Base-by-base conservation (phyloP, 192 early-diverging fungal species). In the Phycomyces nitens region DNA sequence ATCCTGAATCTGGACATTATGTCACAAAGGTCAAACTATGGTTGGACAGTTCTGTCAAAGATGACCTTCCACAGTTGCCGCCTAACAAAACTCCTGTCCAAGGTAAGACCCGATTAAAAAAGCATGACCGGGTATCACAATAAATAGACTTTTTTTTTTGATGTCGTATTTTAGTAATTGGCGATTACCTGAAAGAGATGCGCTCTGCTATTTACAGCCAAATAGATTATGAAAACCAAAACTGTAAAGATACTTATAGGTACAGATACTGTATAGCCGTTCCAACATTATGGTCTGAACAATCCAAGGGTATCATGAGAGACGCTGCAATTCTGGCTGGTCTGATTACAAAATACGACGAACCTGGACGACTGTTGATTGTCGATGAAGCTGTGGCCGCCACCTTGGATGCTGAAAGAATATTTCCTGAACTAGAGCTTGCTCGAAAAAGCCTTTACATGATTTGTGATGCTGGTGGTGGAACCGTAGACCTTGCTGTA, bases 401-500 rank as follows among this genome's bases (percentile, higher is more conserved):
- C 10, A 77, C 80, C 10, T 71, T 78, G 4, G 79, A 79, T 50
- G 79, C 75, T 60, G 77, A 78, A 40, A 76, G 75, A 23, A 75
- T 74, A 15, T 79, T 75, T 49, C 73, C 79, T 20, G 65, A 77
- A 20, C 79, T 82, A 43, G 71, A 74, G 26, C 62, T 82, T 54
- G 66, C 61, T 41, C 65, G 77, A 53, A 73, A 73, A 11, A 77
- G 79, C 27, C 71, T 71, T 26, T 82, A 79, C 53, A 79, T 82
- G 75, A 75, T 82, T 41, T 82, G 77, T 53, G 80, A 82, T 47
- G 80, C 80, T 10, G 80, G 80, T 14, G 79, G 78, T 77, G 67
- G 58, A 40, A 22, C 80, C 4, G 80, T 82, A 1, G 80, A 82
- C 72, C 65, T 80, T 53, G 80, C 65, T 58, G 62, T 64, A 20